Percentiles rank a stretch among this genome's conserved stretches.
Evolutionary conservation across 2,329 filamentous ascomycete genomes (phyloP).

Genomic region (Fusarium staphyleae): DNA sequence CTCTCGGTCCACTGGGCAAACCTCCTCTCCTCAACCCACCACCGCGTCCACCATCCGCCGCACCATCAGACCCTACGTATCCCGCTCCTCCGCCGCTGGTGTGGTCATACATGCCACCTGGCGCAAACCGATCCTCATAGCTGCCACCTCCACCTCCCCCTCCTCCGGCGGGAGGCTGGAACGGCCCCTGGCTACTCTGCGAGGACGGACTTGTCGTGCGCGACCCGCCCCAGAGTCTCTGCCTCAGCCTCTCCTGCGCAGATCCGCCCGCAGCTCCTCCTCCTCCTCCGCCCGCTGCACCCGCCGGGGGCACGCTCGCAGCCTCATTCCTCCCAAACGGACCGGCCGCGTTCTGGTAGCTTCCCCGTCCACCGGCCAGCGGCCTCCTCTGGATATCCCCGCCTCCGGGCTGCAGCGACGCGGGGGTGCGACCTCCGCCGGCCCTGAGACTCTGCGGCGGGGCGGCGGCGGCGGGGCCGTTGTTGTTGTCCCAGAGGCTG

Average conservation of each 20-base stretch:
- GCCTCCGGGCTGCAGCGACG: constrained; percentile 39
- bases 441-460: constrained; percentile 54
- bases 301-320: constrained; percentile 42
- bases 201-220: constrained; percentile 63
- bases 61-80: constrained; percentile 54
- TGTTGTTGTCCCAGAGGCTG: constrained; percentile 63
- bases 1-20: constrained; percentile 56
- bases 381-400: constrained; percentile 48
- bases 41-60: constrained; percentile 46
- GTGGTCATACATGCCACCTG: constrained; percentile 54
- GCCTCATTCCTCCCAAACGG: constrained; percentile 28
- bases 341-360: constrained; percentile 67
- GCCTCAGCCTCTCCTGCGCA: constrained; percentile 83
- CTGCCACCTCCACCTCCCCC: constrained; percentile 46
- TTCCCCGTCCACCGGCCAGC: constrained; percentile 57
- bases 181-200: constrained; percentile 50
- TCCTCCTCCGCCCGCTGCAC: constrained; percentile 40
- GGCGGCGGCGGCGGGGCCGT: constrained; percentile 44
- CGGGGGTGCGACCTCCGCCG: constrained; percentile 48
- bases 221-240: constrained; percentile 73
- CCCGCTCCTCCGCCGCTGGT: constrained; percentile 47
- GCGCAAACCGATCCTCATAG: constrained; percentile 57
- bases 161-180: constrained; percentile 52
- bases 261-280: constrained; percentile 52
- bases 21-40: constrained; percentile 48